Evolutionary conservation across 176 grass and related monocot genomes (phyloP).

Genomic region (Cenchrus fungigraminus): DNA sequence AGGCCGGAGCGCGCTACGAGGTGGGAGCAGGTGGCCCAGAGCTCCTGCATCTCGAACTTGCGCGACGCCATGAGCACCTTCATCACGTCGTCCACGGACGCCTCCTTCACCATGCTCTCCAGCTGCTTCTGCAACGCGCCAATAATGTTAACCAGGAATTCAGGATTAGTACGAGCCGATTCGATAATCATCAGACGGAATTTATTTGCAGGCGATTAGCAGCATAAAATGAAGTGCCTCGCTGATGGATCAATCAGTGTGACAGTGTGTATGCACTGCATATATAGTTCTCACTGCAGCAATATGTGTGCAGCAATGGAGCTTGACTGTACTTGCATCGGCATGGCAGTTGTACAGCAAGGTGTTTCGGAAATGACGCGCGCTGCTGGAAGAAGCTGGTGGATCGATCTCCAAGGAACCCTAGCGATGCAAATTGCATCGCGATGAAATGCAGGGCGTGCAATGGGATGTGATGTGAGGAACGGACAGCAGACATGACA

Average conservation of each 20-base stretch:
- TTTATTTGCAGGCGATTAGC: background rate
- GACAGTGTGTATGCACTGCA: background rate
- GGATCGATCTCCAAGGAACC: slow-evolving; percentile 51
- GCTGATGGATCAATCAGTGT: background rate
- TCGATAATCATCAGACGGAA: background rate
- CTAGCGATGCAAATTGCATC: slow-evolving; percentile 28
- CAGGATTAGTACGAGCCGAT: background rate
- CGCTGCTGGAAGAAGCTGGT: background rate
- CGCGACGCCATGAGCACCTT: slow-evolving; percentile 93
- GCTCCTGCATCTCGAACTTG: slow-evolving; percentile 88
- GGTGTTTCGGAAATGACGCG: slow-evolving; percentile 64
- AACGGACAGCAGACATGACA: slow-evolving; percentile 55
- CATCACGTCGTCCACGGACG: slow-evolving; percentile 92
- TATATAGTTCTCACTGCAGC: background rate
- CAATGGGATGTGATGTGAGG: slow-evolving; percentile 50
- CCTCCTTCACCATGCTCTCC: slow-evolving; percentile 94
- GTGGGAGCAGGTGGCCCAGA: slow-evolving; percentile 82
- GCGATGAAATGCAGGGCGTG: background rate
- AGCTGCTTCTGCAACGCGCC: slow-evolving; percentile 71
- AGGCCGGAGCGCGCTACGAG: slow-evolving; percentile 87
- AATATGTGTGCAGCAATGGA: background rate
- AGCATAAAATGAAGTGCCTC: slow-evolving; percentile 40
- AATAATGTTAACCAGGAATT: background rate
- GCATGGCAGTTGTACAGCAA: slow-evolving; percentile 43
- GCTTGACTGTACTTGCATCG: slow-evolving; percentile 30